Percentiles rank a stretch among this genome's conserved stretches.
phyloP scores from a whole-genome alignment of 306 rosid genomes.

The Senna tora region DNA sequence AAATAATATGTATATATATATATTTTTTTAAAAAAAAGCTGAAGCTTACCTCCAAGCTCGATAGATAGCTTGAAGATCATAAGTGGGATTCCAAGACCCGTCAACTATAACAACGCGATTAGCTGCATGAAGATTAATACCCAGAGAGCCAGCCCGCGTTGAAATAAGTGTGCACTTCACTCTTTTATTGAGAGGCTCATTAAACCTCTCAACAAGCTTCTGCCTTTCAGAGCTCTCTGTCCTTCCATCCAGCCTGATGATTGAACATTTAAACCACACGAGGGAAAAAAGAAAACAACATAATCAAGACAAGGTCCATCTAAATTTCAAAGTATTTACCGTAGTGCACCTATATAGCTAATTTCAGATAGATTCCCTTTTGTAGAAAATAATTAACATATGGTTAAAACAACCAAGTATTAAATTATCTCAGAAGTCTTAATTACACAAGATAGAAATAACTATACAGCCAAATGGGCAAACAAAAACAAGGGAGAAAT shows the following conservation, averaged over 20 bases:
- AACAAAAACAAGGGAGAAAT: conserved; percentile 18
- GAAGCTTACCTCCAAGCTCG: conserved; percentile 91
- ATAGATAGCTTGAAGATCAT: conserved; percentile 98
- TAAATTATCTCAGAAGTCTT: conserved; percentile 10
- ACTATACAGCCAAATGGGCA: conserved; percentile 6
- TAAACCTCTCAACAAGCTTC: conserved; percentile 88
- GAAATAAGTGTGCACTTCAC: conserved; percentile 93
- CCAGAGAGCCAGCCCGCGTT: conserved; percentile 95
- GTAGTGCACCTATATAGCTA: background rate
- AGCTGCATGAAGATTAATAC: conserved; percentile 97
- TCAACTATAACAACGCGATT: conserved; percentile 96
- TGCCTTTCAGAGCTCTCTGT: conserved; percentile 97
- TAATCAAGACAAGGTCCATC: conserved; percentile 6
- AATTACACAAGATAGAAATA: conserved; percentile 5
- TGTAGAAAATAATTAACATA: background rate
- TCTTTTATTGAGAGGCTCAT: conserved; percentile 79
- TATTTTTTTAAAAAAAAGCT: background rate
- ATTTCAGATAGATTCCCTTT: background rate
- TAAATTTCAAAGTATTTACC: conserved; percentile 17
- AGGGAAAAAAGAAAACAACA: conserved; percentile 4
- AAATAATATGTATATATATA: no score
- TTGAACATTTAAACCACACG: conserved; percentile 36
- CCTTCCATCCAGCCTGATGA: conserved; percentile 92
- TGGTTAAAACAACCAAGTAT: conserved; percentile 21
- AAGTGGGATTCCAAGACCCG: conserved; percentile 99